Percentiles rank a stretch among this genome's conserved stretches.
Conservation (phyloP, 129 eudicot species). For the Oenanthe sinensis region DNA sequence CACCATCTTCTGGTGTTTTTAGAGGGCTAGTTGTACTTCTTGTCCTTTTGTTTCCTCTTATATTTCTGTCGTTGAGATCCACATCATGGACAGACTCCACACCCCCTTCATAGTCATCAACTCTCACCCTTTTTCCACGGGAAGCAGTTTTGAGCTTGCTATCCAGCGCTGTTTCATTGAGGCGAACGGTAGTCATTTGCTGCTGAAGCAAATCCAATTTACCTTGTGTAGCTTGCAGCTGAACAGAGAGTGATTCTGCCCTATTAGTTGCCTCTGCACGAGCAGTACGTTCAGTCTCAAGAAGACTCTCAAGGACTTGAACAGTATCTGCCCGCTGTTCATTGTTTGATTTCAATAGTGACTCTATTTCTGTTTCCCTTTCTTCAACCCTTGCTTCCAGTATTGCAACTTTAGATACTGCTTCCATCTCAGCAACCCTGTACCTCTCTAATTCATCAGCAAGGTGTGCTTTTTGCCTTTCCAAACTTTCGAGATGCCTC, state of each 20-base stretch:
- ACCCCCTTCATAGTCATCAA: constrained; percentile 57
- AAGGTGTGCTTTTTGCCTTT: constrained; percentile 63
- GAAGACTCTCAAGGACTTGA: constrained; percentile 56
- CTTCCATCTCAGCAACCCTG: constrained; percentile 66
- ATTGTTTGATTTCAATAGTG: constrained; percentile 61
- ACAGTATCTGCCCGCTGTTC: constrained; percentile 70
- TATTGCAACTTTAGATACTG: constrained; percentile 52
- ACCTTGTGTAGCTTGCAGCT: constrained; percentile 79
- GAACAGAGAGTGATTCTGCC: constrained; percentile 83
- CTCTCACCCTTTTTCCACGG: constrained; percentile 65
- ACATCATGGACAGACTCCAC: constrained; percentile 65
- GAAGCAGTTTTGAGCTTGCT: constrained; percentile 69
- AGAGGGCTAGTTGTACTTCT: constrained; percentile 62
- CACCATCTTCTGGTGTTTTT: constrained; percentile 59
- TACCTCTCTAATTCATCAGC: constrained; percentile 42
- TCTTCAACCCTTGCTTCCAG: constrained; percentile 71
- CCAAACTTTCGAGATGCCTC: constrained; percentile 60
- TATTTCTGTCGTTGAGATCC: constrained; percentile 34
- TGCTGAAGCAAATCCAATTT: constrained; percentile 77
- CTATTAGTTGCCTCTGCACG: constrained; percentile 77
- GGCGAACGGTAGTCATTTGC: constrained; percentile 56
- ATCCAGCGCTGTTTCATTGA: constrained; percentile 64
- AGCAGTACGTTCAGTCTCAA: constrained; percentile 72
- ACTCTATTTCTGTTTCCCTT: constrained; percentile 75
- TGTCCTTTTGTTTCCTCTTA: constrained; percentile 47